A percentile compares a stretch with the other conserved stretches of the same genome.
phyloP scores from a whole-genome alignment of 2,329 filamentous ascomycete genomes.

The Leptographium wingfieldii region DNA sequence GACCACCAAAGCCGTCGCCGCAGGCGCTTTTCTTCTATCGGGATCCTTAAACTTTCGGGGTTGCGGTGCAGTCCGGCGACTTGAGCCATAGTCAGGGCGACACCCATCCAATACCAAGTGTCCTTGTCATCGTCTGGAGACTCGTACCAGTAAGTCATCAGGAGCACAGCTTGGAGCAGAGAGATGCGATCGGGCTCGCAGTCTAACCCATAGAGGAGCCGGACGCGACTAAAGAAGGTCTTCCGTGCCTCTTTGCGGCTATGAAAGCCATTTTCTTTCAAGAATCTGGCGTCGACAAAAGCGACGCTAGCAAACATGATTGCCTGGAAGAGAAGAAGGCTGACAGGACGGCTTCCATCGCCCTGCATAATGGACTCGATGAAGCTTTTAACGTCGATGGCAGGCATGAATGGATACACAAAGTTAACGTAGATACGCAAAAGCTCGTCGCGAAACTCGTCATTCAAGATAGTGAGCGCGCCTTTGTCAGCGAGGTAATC shows the following conservation, averaged over 20 bases:
- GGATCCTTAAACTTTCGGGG: constrained; percentile 45
- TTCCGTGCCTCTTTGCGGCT: constrained; percentile 48
- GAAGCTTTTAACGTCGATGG: constrained; percentile 35
- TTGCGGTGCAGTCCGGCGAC: constrained; percentile 57
- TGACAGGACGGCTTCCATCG: constrained; percentile 41
- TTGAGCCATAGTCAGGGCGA: constrained; percentile 54
- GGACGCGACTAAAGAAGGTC: constrained; percentile 35
- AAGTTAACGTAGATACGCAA: constrained; percentile 26
- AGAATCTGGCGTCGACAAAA: constrained; percentile 48
- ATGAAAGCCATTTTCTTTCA: constrained; percentile 46
- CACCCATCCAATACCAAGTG: constrained; percentile 61
- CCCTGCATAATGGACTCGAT: constrained; percentile 25
- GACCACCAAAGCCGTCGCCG: constrained; percentile 65
- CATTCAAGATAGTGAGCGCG: constrained; percentile 45
- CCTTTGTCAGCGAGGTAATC: constrained; percentile 52
- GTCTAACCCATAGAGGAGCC: constrained; percentile 57
- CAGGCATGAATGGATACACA: constrained; percentile 55
- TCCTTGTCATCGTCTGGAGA: constrained; percentile 59
- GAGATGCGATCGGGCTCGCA: constrained; percentile 56
- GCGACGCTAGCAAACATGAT: constrained; percentile 38
- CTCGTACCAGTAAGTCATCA: constrained; percentile 61
- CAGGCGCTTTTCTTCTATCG: constrained; percentile 38
- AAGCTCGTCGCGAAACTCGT: constrained; percentile 45
- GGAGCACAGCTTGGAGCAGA: constrained; percentile 49
- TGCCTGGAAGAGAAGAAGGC: constrained; percentile 39